Evolutionary conservation across 1,139 yeast species (phyloP), one percentile per base, ranked within the genome.

Genomic region (Scheffersomyces parashehatae): DNA sequence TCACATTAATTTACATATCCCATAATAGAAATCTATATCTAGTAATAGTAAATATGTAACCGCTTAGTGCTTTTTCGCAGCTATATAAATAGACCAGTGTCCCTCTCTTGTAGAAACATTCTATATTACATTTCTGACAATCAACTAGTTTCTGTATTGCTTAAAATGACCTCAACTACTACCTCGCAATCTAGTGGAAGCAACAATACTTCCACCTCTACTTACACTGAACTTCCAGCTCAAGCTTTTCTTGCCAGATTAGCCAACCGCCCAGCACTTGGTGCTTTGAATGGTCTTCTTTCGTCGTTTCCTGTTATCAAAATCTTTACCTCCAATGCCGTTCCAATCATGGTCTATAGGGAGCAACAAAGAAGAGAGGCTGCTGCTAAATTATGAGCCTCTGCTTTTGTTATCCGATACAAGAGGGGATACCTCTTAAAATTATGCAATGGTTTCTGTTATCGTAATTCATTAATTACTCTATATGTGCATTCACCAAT

Each of bases 241-340:
- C 78, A 73, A 59, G 64, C 67, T 26, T 70, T 65, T 59, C 66
- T 73, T 39, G 77, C 78, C 26, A 64, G 57, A 46, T 50, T 80
- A 48, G 70, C 81, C 40, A 71, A 77, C 39, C 70, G 70, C 49
- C 85, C 86, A 1, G 84, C 84, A 3, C 62, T 82, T 37, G 79
- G 82, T 15, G 85, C 87, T 4, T 55, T 81, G 42, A 79, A 79
- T 43, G 84, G 85, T 6, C 66, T 82, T 53, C 60, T 81, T 32
- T 78, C 83, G 11, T 78, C 85, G n/a, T 73, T 79, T 55, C 85
- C 87, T 8, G 71, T 77, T 24, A 75, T 77, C 43, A 79, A 81
- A 58, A 66, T 79, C 36, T 78, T 82, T 58, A 75, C 82, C 8
- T 77, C 84, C 20, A 80, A 80, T 58, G 81, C 83, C 12, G 75